Percentiles rank a stretch among this genome's conserved stretches.
These are phyloP conservation scores for Pseudocercospora crystallina DNA, from an alignment of 2,329 filamentous ascomycete species.

Conservation along the genomic window DNA sequence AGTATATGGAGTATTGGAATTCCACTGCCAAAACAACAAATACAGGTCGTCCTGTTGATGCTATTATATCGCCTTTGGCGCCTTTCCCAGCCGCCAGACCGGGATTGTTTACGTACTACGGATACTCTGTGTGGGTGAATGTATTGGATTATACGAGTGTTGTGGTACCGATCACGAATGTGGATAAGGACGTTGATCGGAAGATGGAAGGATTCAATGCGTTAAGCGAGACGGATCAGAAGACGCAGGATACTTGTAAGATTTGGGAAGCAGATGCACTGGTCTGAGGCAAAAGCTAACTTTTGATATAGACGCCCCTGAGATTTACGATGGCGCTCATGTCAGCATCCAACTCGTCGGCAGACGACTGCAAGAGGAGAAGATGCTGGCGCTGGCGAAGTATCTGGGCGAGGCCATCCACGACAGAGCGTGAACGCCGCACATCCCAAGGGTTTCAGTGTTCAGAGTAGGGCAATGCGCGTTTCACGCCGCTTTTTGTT, in stretches of 20 bases:
- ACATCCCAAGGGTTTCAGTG: too few relatives aligned
- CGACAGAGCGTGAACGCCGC: background rate
- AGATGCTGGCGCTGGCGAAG: constrained; percentile 39
- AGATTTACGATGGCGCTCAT: constrained; percentile 39
- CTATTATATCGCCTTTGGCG: constrained; percentile 52
- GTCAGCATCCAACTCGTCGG: constrained; percentile 39
- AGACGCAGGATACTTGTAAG: constrained; percentile 45
- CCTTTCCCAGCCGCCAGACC: constrained; percentile 53
- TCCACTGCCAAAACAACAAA: constrained; percentile 52
- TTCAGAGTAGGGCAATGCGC: too few relatives aligned
- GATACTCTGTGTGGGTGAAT: constrained; percentile 52
- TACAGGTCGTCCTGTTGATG: constrained; percentile 53
- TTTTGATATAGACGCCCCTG: constrained; percentile 34
- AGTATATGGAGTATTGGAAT: constrained; percentile 66
- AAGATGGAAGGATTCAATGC: constrained; percentile 36
- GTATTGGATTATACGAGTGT: constrained; percentile 57
- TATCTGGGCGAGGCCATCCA: constrained; percentile 30
- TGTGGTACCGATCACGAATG: constrained; percentile 57
- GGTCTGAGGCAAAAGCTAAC: constrained; percentile 12
- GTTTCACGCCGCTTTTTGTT: too few relatives aligned
- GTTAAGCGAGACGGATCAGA: constrained; percentile 42
- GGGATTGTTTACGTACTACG: constrained; percentile 49
- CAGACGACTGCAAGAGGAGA: constrained; percentile 38
- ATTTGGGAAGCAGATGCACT: constrained; percentile 5
- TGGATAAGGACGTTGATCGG: constrained; percentile 52